phyloP scores from a whole-genome alignment of 257 asterid genomes.

The Anisodus acutangulus region DNA sequence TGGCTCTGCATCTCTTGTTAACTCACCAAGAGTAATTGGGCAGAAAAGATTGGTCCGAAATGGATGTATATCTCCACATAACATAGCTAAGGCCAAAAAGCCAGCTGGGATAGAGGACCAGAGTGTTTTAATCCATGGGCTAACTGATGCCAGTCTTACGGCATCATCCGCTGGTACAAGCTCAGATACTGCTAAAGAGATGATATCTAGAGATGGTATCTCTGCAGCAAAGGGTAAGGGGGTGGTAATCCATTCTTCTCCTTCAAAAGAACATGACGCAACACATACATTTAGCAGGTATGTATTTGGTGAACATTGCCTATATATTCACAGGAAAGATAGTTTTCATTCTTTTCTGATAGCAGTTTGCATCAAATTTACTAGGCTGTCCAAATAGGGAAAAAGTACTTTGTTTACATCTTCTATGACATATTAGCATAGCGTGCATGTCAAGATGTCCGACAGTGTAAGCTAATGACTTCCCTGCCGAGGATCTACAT shows the following conservation, averaged over 20 bases:
- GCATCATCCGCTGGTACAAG: conserved; percentile 42
- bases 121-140: conserved; percentile 42
- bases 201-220: conserved; percentile 53
- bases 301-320: conserved; percentile 14
- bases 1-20: conserved; percentile 37
- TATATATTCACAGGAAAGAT: background rate
- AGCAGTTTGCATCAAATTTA: conserved; percentile 6
- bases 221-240: conserved; percentile 73
- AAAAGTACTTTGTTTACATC: background rate
- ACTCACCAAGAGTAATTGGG: conserved; percentile 53
- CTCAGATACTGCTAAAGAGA: conserved; percentile 45
- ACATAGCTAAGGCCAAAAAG: conserved; percentile 65
- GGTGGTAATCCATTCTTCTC: conserved; percentile 50
- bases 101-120: conserved; percentile 46
- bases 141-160: conserved; percentile 34
- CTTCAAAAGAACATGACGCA: conserved; percentile 43
- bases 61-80: conserved; percentile 88
- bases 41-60: conserved; percentile 82
- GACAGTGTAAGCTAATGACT: background rate
- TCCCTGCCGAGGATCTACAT: background rate
- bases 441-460: background rate
- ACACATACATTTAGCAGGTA: conserved; percentile 57
- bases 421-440: background rate
- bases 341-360: background rate
- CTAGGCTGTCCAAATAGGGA: background rate